phyloP scores from a whole-genome alignment of 2,329 filamentous ascomycete species.

The Hyphodiscus sp. region DNA sequence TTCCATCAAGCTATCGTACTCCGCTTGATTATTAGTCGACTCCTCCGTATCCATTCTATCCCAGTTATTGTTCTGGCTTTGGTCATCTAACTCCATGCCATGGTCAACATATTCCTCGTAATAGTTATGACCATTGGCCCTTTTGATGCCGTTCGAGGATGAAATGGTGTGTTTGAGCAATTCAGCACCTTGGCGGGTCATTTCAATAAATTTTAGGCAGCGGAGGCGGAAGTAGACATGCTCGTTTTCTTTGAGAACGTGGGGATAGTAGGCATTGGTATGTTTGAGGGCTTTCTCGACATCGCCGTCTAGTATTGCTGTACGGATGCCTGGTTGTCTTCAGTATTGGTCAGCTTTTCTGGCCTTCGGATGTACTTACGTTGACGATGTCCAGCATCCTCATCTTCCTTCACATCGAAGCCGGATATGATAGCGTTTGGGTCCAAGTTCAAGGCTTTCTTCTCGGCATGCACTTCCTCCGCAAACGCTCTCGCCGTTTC shows the following conservation, averaged over 20 bases:
- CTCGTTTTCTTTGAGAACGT: conserved; percentile 71
- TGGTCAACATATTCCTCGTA: conserved; percentile 32
- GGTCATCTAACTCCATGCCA: conserved; percentile 49
- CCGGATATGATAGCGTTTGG: conserved; percentile 45
- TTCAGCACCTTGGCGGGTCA: conserved; percentile 73
- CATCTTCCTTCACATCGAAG: conserved; percentile 69
- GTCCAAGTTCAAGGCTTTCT: conserved; percentile 59
- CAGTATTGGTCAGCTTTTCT: not conserved
- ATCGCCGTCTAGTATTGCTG: conserved; percentile 83
- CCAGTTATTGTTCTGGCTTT: conserved; percentile 34
- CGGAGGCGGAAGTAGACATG: conserved; percentile 82
- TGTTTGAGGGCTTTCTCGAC: conserved; percentile 84
- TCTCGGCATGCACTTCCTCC: conserved; percentile 70
- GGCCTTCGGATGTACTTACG: conserved; percentile 47
- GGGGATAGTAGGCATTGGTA: conserved; percentile 71
- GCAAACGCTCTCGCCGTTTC: conserved; percentile 88
- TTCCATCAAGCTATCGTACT: conserved; percentile 45
- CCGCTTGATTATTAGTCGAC: conserved; percentile 14
- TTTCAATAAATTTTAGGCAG: conserved; percentile 91
- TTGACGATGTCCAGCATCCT: conserved; percentile 81
- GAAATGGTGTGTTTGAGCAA: conserved; percentile 35
- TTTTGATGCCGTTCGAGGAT: conserved; percentile 25
- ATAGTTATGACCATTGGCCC: conserved; percentile 34
- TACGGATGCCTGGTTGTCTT: conserved; percentile 57
- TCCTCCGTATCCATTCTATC: conserved; percentile 51